A percentile compares a stretch with the other conserved stretches of the same genome.
phyloP scores from a whole-genome alignment of 371 early-diverging fungal genomes.

The Mortierella sp. region DNA sequence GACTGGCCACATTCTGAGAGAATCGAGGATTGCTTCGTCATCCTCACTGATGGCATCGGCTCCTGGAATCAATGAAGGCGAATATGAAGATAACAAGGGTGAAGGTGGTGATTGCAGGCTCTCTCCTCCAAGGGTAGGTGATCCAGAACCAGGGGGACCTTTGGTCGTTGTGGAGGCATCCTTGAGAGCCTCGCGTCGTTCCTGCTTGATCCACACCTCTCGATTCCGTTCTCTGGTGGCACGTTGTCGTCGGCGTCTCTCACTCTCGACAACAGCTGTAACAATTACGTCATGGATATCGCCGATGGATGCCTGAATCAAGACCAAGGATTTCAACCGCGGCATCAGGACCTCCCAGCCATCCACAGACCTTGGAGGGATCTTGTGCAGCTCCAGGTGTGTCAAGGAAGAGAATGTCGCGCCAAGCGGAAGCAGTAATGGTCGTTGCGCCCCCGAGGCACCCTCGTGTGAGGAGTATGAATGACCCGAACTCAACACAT shows the following conservation, averaged over 20 bases:
- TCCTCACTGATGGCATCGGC: conserved; percentile 7
- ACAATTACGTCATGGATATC: conserved; percentile 58
- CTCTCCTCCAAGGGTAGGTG: conserved; percentile 10
- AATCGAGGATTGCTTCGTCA: conserved; percentile 24
- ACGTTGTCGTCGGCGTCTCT: conserved; percentile 47
- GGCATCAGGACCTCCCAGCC: conserved; percentile 59
- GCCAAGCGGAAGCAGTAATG: conserved; percentile 52
- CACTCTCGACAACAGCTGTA: conserved; percentile 48
- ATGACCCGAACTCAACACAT: conserved; percentile 30
- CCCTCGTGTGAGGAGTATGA: conserved; percentile 2
- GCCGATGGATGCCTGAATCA: conserved; percentile 60
- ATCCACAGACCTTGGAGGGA: conserved; percentile 59
- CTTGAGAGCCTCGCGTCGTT: conserved; percentile 44
- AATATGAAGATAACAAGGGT: conserved; percentile 1
- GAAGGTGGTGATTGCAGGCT: conserved; percentile 25
- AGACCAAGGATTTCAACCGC: conserved; percentile 58
- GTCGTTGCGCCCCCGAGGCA: background rate
- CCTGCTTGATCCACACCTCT: conserved; percentile 34
- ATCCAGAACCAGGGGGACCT: conserved; percentile 18
- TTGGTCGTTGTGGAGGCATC: conserved; percentile 13
- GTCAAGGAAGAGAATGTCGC: conserved; percentile 58
- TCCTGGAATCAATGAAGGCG: conserved; percentile 11
- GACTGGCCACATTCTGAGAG: conserved; percentile 55
- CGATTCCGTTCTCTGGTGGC: conserved; percentile 39
- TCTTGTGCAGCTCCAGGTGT: conserved; percentile 62